These are phyloP conservation scores for Tripterygium wilfordii DNA, from an alignment of 177 flowering plant genomes.

Conservation along the genomic window DNA sequence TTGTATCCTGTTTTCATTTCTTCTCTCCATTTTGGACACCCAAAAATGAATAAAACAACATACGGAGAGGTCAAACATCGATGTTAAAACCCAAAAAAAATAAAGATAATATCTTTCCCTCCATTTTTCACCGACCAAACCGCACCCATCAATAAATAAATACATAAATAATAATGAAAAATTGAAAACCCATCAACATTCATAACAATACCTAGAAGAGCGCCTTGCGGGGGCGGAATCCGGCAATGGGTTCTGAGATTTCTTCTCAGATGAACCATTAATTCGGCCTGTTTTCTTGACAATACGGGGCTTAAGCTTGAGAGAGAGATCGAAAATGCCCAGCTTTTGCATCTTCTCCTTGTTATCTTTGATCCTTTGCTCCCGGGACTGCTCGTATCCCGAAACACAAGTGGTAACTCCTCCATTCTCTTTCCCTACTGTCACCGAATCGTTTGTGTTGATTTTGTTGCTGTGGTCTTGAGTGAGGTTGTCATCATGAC, in stretches of 20 bases:
- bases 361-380: constrained; percentile 63
- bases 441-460: too few relatives aligned
- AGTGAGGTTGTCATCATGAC: neutral
- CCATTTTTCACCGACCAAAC: too few relatives aligned
- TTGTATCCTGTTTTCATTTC: too few relatives aligned
- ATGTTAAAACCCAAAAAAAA: too few relatives aligned
- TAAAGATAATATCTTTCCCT: neutral
- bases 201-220: constrained; percentile 86
- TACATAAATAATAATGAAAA: too few relatives aligned
- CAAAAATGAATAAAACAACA: constrained; percentile 1
- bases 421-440: neutral
- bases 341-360: constrained; percentile 63
- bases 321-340: constrained; percentile 57
- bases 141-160: too few relatives aligned
- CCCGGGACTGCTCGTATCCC: constrained; percentile 51
- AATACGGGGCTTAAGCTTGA: constrained; percentile 42
- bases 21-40: neutral
- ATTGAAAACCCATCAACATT: too few relatives aligned
- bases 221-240: constrained; percentile 48
- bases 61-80: too few relatives aligned
- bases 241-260: too few relatives aligned
- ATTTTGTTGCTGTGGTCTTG: too few relatives aligned
- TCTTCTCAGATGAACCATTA: constrained; percentile 12
- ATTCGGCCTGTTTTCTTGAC: constrained; percentile 5
- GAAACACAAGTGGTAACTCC: neutral